Conservation (phyloP, 2,329 filamentous ascomycete genomes). For the Aspergillus unguis region DNA sequence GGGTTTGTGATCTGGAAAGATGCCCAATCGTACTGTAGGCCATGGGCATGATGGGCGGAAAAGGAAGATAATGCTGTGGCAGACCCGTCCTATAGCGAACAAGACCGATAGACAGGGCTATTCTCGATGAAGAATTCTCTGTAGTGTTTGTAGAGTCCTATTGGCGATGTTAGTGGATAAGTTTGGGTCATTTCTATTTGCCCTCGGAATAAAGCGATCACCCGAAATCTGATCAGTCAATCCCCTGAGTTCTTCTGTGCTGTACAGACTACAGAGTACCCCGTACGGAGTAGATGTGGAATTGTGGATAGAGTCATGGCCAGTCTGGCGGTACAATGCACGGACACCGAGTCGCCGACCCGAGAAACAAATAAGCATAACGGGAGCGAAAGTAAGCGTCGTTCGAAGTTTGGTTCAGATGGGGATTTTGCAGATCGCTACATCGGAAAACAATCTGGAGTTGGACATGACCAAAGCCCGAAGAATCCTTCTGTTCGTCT, state of each 20-base stretch:
- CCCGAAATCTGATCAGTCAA: too few species aligned
- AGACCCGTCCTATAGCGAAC: not conserved
- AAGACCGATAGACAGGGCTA: not conserved
- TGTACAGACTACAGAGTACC: not conserved
- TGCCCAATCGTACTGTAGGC: too few species aligned
- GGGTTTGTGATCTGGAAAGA: too few species aligned
- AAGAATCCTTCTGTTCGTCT: slow-evolving; percentile 3
- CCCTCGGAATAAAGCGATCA: too few species aligned
- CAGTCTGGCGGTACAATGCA: too few species aligned
- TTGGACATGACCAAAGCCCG: not conserved
- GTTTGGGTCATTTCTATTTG: too few species aligned
- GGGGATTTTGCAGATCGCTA: slow-evolving; percentile 20
- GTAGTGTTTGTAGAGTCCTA: not conserved
- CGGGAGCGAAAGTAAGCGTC: slow-evolving; percentile 23
- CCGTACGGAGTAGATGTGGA: too few species aligned
- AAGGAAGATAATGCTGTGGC: too few species aligned
- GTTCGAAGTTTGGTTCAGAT: slow-evolving; percentile 23
- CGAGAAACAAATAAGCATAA: slow-evolving; percentile 26
- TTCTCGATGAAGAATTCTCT: not conserved
- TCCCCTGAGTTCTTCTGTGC: too few species aligned
- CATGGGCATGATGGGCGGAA: too few species aligned
- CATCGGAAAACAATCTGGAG: not conserved
- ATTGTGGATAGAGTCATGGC: too few species aligned
- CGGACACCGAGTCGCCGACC: not conserved
- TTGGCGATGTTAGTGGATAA: too few species aligned